Evolutionary conservation across 306 rosid genomes (phyloP).

Genomic region (Vigna trinervia): DNA sequence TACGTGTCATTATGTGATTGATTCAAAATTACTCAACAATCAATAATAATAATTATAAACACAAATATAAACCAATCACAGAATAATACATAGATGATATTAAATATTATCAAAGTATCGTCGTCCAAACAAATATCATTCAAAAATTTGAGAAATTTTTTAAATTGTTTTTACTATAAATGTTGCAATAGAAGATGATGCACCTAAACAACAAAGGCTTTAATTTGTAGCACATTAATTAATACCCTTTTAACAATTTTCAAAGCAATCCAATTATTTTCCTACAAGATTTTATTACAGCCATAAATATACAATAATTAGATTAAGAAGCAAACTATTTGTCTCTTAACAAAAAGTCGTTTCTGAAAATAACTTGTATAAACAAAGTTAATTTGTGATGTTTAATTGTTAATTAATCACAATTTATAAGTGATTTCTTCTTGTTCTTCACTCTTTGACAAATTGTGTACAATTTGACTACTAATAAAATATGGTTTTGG

Average conservation of each 20-base stretch:
- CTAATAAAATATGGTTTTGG: conserved; percentile 11
- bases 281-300: not conserved
- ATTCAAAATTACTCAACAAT: too few relatives aligned
- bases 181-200: too few relatives aligned
- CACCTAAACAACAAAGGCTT: too few relatives aligned
- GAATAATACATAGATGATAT: too few relatives aligned
- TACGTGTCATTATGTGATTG: too few relatives aligned
- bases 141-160: too few relatives aligned
- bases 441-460: not conserved
- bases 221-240: too few relatives aligned
- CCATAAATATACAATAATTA: not conserved
- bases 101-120: too few relatives aligned
- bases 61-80: too few relatives aligned
- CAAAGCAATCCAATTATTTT: not conserved
- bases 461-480: not conserved
- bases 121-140: too few relatives aligned
- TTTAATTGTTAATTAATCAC: not conserved
- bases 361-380: not conserved
- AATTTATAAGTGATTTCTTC: not conserved
- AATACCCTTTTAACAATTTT: not conserved
- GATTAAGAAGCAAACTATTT: not conserved
- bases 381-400: not conserved
- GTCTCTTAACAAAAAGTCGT: not conserved
- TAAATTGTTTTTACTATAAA: too few relatives aligned
- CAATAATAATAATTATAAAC: too few relatives aligned